Percentiles rank a stretch among this genome's conserved stretches.
Conservation (phyloP, 2,329 filamentous ascomycete genomes). For the Colletotrichum sidae region DNA sequence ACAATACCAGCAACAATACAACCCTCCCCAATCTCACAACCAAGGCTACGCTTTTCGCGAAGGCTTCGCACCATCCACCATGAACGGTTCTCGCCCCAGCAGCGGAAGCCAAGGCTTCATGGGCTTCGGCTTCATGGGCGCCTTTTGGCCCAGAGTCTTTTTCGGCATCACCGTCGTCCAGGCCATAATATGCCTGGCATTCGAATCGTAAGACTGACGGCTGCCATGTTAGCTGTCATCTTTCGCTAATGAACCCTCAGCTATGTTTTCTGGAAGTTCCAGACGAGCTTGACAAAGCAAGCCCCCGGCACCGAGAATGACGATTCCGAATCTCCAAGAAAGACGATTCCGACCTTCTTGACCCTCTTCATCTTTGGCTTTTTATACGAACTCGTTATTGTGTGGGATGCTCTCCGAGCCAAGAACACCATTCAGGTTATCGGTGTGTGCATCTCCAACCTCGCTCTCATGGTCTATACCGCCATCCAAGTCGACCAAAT, state of each 20-base stretch:
- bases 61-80: slow-evolving; percentile 48
- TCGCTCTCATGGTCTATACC: slow-evolving; percentile 92
- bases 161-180: slow-evolving; percentile 80
- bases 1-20: slow-evolving; percentile 37
- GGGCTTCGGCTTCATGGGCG: slow-evolving; percentile 79
- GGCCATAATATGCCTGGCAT: slow-evolving; percentile 81
- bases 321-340: slow-evolving; percentile 65
- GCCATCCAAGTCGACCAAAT: slow-evolving; percentile 95
- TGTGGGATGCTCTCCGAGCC: slow-evolving; percentile 91
- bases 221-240: slow-evolving; percentile 1
- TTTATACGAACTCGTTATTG: slow-evolving; percentile 88
- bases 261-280: slow-evolving; percentile 91
- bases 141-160: slow-evolving; percentile 90
- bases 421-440: slow-evolving; percentile 99
- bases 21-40: slow-evolving; percentile 41
- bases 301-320: slow-evolving; percentile 48
- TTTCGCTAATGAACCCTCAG: slow-evolving; percentile 55
- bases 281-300: slow-evolving; percentile 64
- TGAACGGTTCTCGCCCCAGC: slow-evolving; percentile 40
- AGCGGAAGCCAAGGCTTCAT: slow-evolving; percentile 37
- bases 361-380: slow-evolving; percentile 98
- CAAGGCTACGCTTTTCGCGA: slow-evolving; percentile 49
- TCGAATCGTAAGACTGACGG: slow-evolving; percentile 79
- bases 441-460: slow-evolving; percentile 91
- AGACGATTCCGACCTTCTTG: slow-evolving; percentile 92